Conservation (phyloP, 1,284 basidiomycete genomes). For the Laetiporus sulphureus region DNA sequence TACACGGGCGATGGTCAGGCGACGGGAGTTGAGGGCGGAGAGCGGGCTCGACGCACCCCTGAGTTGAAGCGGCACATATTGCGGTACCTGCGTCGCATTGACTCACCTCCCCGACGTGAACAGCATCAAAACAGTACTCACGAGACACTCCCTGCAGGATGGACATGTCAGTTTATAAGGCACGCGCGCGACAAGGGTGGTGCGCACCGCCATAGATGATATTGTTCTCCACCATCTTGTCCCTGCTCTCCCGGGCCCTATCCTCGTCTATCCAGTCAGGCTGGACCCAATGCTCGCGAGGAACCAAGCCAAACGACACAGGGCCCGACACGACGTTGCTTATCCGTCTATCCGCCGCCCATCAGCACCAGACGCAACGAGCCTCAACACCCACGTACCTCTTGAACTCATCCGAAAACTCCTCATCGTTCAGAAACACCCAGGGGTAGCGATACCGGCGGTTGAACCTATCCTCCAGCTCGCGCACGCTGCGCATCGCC, state of each 20-base stretch:
- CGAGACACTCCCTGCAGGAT: constrained; percentile 50
- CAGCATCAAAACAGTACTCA: constrained; percentile 23
- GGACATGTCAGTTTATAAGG: not conserved
- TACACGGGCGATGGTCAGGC: constrained; percentile 24
- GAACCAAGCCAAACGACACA: constrained; percentile 40
- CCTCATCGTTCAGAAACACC: constrained; percentile 69
- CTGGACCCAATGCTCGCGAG: constrained; percentile 42
- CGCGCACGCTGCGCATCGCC: constrained; percentile 49
- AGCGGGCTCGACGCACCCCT: constrained; percentile 33
- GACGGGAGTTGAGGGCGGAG: too few relatives aligned
- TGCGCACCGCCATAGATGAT: constrained; percentile 53
- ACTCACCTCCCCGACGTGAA: too few relatives aligned
- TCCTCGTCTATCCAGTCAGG: constrained; percentile 70
- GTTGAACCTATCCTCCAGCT: constrained; percentile 64
- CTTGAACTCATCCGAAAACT: constrained; percentile 71
- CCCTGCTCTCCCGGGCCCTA: constrained; percentile 47
- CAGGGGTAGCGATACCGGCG: constrained; percentile 61
- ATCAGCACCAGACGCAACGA: not conserved
- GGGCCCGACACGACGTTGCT: constrained; percentile 31
- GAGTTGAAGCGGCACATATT: constrained; percentile 62
- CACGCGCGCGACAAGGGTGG: not conserved
- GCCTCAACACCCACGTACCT: constrained; percentile 24
- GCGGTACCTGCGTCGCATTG: too few relatives aligned
- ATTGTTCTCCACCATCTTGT: constrained; percentile 53
- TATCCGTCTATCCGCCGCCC: constrained; percentile 29